These are phyloP conservation scores for Suillus variegatus DNA, from an alignment of 768 basidiomycete genomes.

Conservation along the genomic window DNA sequence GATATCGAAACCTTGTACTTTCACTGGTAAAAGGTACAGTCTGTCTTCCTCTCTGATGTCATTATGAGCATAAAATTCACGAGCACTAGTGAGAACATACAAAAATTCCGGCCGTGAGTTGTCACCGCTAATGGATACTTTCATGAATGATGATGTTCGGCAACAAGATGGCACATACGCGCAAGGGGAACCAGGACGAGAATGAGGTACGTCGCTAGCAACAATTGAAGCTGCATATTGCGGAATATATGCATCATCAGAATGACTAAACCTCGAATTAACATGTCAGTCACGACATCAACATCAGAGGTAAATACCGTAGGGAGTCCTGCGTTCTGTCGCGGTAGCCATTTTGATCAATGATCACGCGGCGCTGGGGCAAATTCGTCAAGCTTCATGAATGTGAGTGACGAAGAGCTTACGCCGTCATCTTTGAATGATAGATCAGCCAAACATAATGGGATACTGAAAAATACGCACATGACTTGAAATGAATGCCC, in stretches of 20 bases:
- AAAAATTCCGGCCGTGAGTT: neutral
- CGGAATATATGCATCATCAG: neutral
- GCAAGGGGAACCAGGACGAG: neutral
- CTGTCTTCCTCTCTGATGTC: constrained; percentile 42
- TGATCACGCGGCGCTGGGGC: neutral
- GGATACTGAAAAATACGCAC: constrained; percentile 8
- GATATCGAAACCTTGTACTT: constrained; percentile 65
- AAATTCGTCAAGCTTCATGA: neutral
- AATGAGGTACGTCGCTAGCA: rapidly evolving
- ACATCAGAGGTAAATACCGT: neutral
- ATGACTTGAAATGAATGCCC: constrained; percentile 19
- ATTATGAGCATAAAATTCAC: constrained; percentile 6
- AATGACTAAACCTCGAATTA: neutral
- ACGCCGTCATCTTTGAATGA: neutral
- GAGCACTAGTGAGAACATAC: neutral
- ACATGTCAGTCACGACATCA: neutral
- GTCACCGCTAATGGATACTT: neutral
- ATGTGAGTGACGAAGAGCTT: neutral
- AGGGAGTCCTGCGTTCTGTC: neutral
- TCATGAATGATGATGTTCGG: neutral
- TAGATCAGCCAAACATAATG: neutral
- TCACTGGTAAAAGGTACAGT: constrained; percentile 53
- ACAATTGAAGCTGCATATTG: neutral
- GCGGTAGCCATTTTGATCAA: neutral
- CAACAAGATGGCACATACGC: neutral